A percentile compares a stretch with the other conserved stretches of the same genome.
Evolutionary conservation across 164 flowering plant genomes (phyloP).

Genomic region (Kalanchoe fedtschenkoi): DNA sequence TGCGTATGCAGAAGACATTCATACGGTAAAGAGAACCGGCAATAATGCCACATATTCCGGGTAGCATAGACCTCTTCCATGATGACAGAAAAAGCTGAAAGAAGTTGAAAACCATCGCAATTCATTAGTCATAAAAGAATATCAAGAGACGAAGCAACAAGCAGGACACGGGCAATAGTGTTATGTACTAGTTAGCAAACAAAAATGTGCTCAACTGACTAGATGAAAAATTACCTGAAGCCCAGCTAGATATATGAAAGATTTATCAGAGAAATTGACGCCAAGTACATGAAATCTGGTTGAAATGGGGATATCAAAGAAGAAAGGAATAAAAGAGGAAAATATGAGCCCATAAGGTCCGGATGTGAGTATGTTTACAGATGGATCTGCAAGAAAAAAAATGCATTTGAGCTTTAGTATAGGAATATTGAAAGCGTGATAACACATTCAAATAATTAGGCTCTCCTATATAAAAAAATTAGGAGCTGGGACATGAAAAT

Average conservation of each 20-base stretch:
- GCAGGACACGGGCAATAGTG: not conserved
- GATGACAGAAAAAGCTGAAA: conserved; percentile 85
- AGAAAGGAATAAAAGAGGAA: conserved; percentile 85
- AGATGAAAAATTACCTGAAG: conserved; percentile 54
- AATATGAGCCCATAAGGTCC: conserved; percentile 94
- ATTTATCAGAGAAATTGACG: conserved; percentile 74
- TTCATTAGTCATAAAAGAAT: not conserved
- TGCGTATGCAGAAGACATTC: conserved; percentile 63
- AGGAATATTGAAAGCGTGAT: not conserved
- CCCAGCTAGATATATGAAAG: conserved; percentile 91
- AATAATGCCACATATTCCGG: conserved; percentile 83
- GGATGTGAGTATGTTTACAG: conserved; percentile 42
- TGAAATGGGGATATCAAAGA: conserved; percentile 87
- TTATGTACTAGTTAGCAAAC: no score
- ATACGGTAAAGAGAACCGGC: conserved; percentile 77
- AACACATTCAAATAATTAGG: not conserved
- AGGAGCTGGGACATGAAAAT: not conserved
- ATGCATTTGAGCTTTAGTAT: not conserved
- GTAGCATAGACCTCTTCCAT: conserved; percentile 77
- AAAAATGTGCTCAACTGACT: not conserved
- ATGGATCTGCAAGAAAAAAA: conserved; percentile 51
- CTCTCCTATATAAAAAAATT: not conserved
- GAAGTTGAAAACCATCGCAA: conserved; percentile 5
- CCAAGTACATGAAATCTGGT: conserved; percentile 71
- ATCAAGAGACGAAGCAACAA: not conserved